Evolutionary conservation across 2,329 filamentous ascomycete species (phyloP).

Genomic region (Botrytis fragariae): DNA sequence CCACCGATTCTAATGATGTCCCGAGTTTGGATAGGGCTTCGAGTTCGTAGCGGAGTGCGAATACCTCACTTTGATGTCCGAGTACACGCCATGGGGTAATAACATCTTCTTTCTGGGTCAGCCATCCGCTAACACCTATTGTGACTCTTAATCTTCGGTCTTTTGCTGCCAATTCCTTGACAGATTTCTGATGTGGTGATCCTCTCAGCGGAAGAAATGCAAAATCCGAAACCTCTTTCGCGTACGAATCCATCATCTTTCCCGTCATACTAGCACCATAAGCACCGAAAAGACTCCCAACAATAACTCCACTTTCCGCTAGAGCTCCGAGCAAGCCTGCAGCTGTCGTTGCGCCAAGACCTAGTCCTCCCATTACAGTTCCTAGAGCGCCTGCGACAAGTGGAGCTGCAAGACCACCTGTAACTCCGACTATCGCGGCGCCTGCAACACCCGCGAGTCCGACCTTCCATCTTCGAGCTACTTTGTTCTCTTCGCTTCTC

Average conservation of each 20-base stretch:
- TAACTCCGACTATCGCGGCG: conserved; percentile 71
- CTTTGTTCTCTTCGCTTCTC: conserved; percentile 67
- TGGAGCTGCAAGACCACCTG: conserved; percentile 72
- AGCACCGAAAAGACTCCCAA: conserved; percentile 88
- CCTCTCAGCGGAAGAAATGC: conserved; percentile 74
- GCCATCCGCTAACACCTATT: conserved; percentile 80
- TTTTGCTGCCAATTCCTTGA: conserved; percentile 43
- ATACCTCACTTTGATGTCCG: conserved; percentile 71
- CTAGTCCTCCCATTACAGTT: conserved; percentile 68
- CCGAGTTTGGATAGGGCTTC: conserved; percentile 76
- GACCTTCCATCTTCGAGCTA: conserved; percentile 80
- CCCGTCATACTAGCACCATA: conserved; percentile 80
- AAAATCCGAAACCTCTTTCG: conserved; percentile 84
- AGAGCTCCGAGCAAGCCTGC: conserved; percentile 77
- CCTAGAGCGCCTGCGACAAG: conserved; percentile 44
- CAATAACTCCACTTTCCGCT: conserved; percentile 73
- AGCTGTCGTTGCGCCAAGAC: conserved; percentile 69
- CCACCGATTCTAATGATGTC: conserved; percentile 70
- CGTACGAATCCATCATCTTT: conserved; percentile 85
- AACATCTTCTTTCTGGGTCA: conserved; percentile 70
- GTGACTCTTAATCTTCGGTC: conserved; percentile 74
- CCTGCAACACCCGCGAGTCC: conserved; percentile 85
- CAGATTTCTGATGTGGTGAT: conserved; percentile 43
- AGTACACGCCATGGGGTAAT: conserved; percentile 75
- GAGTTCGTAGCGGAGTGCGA: conserved; percentile 80